Percentiles rank a stretch among this genome's conserved stretches.
These are phyloP conservation scores for Candida easanensis DNA, from an alignment of 805 yeast species.

Conservation along the genomic window DNA sequence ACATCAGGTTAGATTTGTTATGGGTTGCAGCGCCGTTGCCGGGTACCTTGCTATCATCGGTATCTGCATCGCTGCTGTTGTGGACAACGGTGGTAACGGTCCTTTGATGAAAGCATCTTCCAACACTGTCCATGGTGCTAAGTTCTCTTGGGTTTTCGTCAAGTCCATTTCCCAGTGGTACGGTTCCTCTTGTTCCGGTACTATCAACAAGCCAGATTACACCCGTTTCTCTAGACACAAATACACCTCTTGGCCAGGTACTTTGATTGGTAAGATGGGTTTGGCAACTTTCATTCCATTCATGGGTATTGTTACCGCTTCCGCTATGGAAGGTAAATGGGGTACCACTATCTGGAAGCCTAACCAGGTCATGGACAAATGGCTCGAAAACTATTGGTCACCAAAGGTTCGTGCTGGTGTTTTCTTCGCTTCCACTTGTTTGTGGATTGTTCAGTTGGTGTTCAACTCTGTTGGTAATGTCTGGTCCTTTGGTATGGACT, in stretches of 20 bases:
- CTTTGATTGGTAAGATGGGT: conserved; percentile 28
- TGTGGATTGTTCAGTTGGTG: conserved; percentile 8
- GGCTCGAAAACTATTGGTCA: conserved; percentile 35
- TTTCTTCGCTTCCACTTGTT: conserved; percentile 30
- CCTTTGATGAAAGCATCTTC: conserved; percentile 7
- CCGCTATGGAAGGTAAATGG: conserved; percentile 32
- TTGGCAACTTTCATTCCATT: conserved; percentile 36
- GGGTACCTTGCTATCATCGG: conserved; percentile 9
- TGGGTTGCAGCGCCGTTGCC: conserved; percentile 2
- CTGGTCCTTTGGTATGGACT: conserved; percentile 32
- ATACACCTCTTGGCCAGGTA: conserved; percentile 28
- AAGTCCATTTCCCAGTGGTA: conserved; percentile 38
- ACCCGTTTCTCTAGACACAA: conserved; percentile 33
- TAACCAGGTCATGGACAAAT: conserved; percentile 32
- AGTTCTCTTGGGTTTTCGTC: conserved; percentile 37
- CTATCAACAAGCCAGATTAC: conserved; percentile 38
- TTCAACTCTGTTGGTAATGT: conserved; percentile 19
- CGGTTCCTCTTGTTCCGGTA: conserved; percentile 35
- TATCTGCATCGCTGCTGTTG: conserved; percentile 8
- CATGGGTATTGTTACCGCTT: conserved; percentile 37
- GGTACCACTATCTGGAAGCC: conserved; percentile 37
- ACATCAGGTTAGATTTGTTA: conserved; percentile 4
- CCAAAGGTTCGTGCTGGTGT: conserved; percentile 37
- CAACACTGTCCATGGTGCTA: conserved; percentile 8
- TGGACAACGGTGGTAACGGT: not conserved